phyloP scores from a whole-genome alignment of 192 early-diverging fungal genomes.

The Diversispora eburnea region DNA sequence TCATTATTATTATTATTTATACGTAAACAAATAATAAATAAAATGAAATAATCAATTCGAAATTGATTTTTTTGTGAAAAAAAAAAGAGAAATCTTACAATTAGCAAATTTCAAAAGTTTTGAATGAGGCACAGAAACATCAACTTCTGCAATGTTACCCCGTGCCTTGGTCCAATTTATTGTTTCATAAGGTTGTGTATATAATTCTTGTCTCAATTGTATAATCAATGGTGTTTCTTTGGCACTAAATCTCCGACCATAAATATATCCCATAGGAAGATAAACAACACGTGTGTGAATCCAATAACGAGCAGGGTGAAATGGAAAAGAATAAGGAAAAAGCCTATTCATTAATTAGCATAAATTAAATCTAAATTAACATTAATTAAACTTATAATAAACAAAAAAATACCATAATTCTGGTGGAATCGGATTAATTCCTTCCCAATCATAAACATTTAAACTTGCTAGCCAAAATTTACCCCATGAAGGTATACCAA shows the following conservation, averaged over 20 bases:
- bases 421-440: conserved; percentile 92
- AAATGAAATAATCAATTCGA: not conserved
- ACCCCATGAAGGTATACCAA: conserved; percentile 89
- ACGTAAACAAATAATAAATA: conserved; percentile 7
- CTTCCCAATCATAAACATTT: conserved; percentile 93
- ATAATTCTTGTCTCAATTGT: conserved; percentile 85
- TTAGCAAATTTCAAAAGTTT: conserved; percentile 72
- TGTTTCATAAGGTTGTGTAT: conserved; percentile 76
- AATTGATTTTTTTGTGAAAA: too few relatives aligned
- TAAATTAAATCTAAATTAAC: not conserved
- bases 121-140: conserved; percentile 84
- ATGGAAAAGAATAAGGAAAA: conserved; percentile 73
- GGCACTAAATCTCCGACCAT: conserved; percentile 62
- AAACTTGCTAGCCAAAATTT: conserved; percentile 96
- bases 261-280: conserved; percentile 94
- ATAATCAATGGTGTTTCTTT: conserved; percentile 66
- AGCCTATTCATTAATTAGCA: conserved; percentile 43
- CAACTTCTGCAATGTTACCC: conserved; percentile 76
- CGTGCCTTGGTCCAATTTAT: conserved; percentile 81
- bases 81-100: conserved; percentile 35
- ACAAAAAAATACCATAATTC: conserved; percentile 72
- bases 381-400: not conserved
- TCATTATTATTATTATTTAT: too few relatives aligned
- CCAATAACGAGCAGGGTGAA: conserved; percentile 93
- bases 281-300: conserved; percentile 90